Base-by-base conservation (phyloP, 1,284 basidiomycete species). In the Ustilago xerochloae region DNA sequence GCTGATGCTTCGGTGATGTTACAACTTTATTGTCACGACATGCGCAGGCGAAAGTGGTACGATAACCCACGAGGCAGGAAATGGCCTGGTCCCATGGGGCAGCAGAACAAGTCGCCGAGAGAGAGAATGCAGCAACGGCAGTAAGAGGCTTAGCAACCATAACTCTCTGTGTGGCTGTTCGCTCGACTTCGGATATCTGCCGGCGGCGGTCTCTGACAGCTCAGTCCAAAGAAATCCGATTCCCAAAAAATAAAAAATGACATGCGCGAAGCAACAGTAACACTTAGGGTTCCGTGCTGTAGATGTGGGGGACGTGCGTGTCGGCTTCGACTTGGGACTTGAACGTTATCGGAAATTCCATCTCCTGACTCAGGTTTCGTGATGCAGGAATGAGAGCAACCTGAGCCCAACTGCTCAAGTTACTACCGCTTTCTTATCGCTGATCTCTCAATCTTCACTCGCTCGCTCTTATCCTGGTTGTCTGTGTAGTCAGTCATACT, bases 171-270 rank as follows among this genome's bases (percentile, higher is more conserved):
- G n/a, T n/a, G n/a, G n/a, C n/a, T n/a, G n/a, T n/a, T n/a, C 8
- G 45, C 50, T 53, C 43, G 58, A 20, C 13, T 24, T 32, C 57
- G 32, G n/a, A 18, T 26, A 33, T 22, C 20, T 49, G 12, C 20
- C 39, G 28, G 64, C 39, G 28, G 64, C 64, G 53, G 29, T 61
- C 56, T 67, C 60, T 22, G 64, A 67, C 64, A 67, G 58, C 12
- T 32, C 12, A 20, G 9, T n/a, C 20, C 30, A 30, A 36, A 48
- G 32, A 15, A 41, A 41, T 20, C 10, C 6, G 4, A 46, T 24
- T 51, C 54, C 33, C 30, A 52, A 48, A 50, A 50, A 39, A 32
- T 30, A n/a, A 52, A 48, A 50, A 50, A 39, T 28, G 24, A n/a
- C 12, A 36, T n/a, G 35, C 35, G 38, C 20, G 38, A 39, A 39